phyloP scores from a whole-genome alignment of 2,329 filamentous ascomycete genomes.

The Alternaria consortialis region DNA sequence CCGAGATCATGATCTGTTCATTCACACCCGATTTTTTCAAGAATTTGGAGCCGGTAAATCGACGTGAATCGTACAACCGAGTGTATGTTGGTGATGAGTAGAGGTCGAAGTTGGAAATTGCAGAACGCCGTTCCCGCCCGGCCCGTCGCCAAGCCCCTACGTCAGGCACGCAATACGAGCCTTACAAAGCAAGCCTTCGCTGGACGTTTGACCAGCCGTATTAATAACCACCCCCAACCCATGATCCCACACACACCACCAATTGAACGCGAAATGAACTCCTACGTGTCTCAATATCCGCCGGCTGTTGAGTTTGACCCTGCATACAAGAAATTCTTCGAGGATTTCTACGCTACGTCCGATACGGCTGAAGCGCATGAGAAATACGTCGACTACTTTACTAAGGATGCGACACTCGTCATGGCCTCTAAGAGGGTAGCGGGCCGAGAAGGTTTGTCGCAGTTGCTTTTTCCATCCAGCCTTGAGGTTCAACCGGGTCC shows the following conservation, averaged over 20 bases:
- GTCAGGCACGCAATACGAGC: conserved; percentile 10
- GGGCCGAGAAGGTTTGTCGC: conserved; percentile 55
- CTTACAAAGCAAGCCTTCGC: neutral
- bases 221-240: conserved; percentile 1
- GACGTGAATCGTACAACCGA: neutral
- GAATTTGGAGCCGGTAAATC: neutral
- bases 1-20: neutral
- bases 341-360: conserved; percentile 58
- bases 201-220: conserved; percentile 9
- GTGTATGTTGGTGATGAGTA: neutral
- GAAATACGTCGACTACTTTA: conserved; percentile 59
- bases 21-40: neutral
- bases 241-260: neutral
- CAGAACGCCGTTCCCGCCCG: conserved; percentile 17
- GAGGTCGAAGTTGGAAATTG: conserved; percentile 3
- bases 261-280: conserved; percentile 29
- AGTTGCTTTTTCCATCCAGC: conserved; percentile 7
- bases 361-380: conserved; percentile 60
- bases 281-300: conserved; percentile 50
- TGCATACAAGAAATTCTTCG: conserved; percentile 56
- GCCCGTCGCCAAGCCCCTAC: conserved; percentile 12
- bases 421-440: conserved; percentile 61
- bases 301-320: conserved; percentile 50
- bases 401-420: conserved; percentile 59
- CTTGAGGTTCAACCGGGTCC: neutral